These are phyloP conservation scores for Prillingera fragicola DNA, from an alignment of 1,284 basidiomycete genomes.

Conservation along the genomic window DNA sequence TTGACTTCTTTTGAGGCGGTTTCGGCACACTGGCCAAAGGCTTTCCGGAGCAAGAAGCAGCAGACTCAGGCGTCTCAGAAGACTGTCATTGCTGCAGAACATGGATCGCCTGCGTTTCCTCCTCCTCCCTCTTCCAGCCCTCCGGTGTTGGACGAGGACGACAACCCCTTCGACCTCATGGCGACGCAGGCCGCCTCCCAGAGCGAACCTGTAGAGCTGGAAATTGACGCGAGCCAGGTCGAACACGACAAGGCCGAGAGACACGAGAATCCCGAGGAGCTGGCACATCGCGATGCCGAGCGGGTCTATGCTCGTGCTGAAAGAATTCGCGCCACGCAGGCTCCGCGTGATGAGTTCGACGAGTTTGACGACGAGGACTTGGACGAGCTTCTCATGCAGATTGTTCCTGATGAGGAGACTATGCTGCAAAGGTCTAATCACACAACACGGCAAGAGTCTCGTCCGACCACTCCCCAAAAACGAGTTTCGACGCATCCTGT, in stretches of 20 bases:
- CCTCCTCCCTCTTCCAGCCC: constrained; percentile 22
- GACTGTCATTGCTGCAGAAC: constrained; percentile 1
- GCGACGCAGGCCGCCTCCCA: constrained; percentile 35
- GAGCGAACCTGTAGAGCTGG: constrained; percentile 29
- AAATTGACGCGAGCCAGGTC: constrained; percentile 41
- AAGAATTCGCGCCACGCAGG: constrained; percentile 37
- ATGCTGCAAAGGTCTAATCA: neutral
- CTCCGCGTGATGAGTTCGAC: constrained; percentile 12
- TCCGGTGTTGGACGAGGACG: constrained; percentile 27
- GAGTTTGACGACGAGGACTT: constrained; percentile 36
- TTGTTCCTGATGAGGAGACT: constrained; percentile 13
- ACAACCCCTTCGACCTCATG: constrained; percentile 37
- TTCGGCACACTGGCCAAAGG: constrained; percentile 43
- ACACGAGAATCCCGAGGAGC: constrained; percentile 25
- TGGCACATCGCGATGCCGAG: constrained; percentile 26
- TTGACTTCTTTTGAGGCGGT: constrained; percentile 85
- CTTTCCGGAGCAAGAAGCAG: constrained; percentile 22
- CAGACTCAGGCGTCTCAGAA: constrained; percentile 13
- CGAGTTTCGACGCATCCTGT: neutral
- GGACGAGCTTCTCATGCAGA: constrained; percentile 33
- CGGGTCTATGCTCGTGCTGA: constrained; percentile 28
- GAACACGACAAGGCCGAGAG: constrained; percentile 26
- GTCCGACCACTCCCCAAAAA: neutral
- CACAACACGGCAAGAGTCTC: too few species aligned
- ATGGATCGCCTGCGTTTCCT: constrained; percentile 17